These are phyloP conservation scores for Casuarina equisetifolia DNA, from an alignment of 306 rosid species.

Conservation along the genomic window DNA sequence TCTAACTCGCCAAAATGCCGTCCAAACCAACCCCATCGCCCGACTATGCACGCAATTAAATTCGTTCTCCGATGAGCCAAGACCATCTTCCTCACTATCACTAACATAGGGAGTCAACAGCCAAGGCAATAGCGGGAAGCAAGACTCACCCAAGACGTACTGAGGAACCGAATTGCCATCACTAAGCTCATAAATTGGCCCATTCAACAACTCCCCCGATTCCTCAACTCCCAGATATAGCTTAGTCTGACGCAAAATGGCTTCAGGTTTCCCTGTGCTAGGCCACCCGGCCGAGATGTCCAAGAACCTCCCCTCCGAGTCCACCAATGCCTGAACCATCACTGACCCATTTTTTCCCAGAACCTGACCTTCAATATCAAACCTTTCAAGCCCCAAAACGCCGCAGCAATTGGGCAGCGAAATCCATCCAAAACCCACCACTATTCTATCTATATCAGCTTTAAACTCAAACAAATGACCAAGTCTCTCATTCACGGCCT, in stretches of 20 bases:
- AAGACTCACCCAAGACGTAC: constrained; percentile 69
- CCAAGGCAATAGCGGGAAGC: constrained; percentile 81
- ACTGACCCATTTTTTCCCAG: constrained; percentile 45
- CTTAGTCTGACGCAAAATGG: constrained; percentile 63
- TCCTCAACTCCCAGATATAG: constrained; percentile 58
- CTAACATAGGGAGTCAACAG: constrained; percentile 73
- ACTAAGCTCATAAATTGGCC: constrained; percentile 45
- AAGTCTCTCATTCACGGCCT: constrained; percentile 42
- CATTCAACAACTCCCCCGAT: constrained; percentile 60
- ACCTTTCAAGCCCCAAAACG: constrained; percentile 54
- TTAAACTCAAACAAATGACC: constrained; percentile 64
- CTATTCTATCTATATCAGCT: constrained; percentile 40
- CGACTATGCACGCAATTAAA: constrained; percentile 53
- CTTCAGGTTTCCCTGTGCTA: constrained; percentile 49
- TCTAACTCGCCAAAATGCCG: constrained; percentile 54
- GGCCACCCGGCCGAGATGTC: constrained; percentile 96
- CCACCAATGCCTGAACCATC: constrained; percentile 76
- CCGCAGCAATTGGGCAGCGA: constrained; percentile 83
- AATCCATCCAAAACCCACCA: constrained; percentile 59
- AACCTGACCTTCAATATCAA: constrained; percentile 37
- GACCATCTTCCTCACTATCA: constrained; percentile 49
- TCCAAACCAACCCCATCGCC: constrained; percentile 52
- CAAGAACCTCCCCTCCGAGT: constrained; percentile 67
- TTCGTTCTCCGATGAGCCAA: constrained; percentile 46
- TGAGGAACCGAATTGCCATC: constrained; percentile 59